These are phyloP conservation scores for Gremmenia infestans DNA, from an alignment of 2,329 filamentous ascomycete species.

Conservation along the genomic window DNA sequence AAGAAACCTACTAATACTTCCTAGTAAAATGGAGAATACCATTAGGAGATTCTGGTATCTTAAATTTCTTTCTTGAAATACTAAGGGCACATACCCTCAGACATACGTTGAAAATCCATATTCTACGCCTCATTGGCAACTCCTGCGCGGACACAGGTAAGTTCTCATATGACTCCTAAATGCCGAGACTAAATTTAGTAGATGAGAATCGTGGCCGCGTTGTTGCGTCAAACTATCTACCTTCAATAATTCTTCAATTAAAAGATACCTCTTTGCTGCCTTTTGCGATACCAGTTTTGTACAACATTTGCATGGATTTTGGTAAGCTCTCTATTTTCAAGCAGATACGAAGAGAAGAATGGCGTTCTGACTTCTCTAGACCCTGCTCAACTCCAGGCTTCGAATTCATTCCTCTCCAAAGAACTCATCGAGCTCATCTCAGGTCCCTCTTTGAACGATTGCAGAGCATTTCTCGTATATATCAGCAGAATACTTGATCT, in stretches of 20 bases:
- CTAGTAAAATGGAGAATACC: conserved; percentile 52
- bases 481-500: conserved; percentile 54
- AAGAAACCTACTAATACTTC: conserved; percentile 12
- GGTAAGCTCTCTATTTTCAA: conserved; percentile 37
- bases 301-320: conserved; percentile 60
- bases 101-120: conserved; percentile 46
- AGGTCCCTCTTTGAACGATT: conserved; percentile 39
- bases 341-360: background rate
- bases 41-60: conserved; percentile 52
- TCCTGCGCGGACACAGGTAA: conserved; percentile 56
- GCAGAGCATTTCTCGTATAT: conserved; percentile 43
- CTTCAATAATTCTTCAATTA: conserved; percentile 45
- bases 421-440: conserved; percentile 46
- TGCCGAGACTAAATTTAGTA: conserved; percentile 21
- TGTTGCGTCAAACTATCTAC: conserved; percentile 44
- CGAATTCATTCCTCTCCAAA: conserved; percentile 45
- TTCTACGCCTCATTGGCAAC: conserved; percentile 55
- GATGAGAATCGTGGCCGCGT: conserved; percentile 56
- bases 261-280: conserved; percentile 42
- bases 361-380: conserved; percentile 34
- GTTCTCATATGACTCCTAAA: conserved; percentile 1
- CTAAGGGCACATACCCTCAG: conserved; percentile 37
- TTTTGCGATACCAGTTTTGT: conserved; percentile 55
- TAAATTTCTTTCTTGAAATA: conserved; percentile 50
- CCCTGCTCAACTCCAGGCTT: conserved; percentile 50